These are phyloP conservation scores for Bryoglossum gracile DNA, from an alignment of 495 filamentous ascomycete genomes.

Conservation along the genomic window DNA sequence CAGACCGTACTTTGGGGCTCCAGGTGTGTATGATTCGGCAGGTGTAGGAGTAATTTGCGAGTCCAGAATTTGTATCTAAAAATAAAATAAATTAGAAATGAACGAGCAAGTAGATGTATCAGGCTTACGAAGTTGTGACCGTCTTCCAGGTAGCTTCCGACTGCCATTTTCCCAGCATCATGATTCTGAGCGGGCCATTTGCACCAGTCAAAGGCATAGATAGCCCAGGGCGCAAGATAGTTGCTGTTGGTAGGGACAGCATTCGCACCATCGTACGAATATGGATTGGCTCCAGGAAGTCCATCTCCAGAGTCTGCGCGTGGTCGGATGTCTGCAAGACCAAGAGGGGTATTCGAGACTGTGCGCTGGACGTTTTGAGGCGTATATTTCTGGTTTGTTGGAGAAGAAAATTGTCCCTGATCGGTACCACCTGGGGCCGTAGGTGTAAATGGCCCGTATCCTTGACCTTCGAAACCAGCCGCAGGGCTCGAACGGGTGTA, in stretches of 20 bases:
- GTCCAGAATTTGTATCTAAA: slow-evolving; percentile 95
- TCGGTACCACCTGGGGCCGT: slow-evolving; percentile 53
- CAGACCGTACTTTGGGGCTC: slow-evolving; percentile 62
- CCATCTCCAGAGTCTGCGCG: slow-evolving; percentile 69
- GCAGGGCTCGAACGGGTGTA: slow-evolving; percentile 85
- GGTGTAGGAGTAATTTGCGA: slow-evolving; percentile 67
- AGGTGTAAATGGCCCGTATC: slow-evolving; percentile 63
- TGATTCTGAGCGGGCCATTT: slow-evolving; percentile 85
- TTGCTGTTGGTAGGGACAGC: slow-evolving; percentile 56
- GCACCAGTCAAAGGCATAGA: slow-evolving; percentile 98
- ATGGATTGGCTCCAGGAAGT: slow-evolving; percentile 38
- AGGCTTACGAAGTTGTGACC: slow-evolving; percentile 86
- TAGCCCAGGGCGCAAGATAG: slow-evolving; percentile 89
- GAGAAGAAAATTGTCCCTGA: slow-evolving; percentile 57
- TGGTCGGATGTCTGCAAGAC: slow-evolving; percentile 82
- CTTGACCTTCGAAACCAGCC: slow-evolving; percentile 58
- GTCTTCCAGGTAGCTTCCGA: slow-evolving; percentile 96
- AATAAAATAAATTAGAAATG: background rate
- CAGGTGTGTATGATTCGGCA: slow-evolving; percentile 61
- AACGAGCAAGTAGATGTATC: background rate
- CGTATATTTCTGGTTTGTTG: slow-evolving; percentile 58
- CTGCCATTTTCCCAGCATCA: slow-evolving; percentile 81
- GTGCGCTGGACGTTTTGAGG: slow-evolving; percentile 62
- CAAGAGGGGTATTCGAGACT: slow-evolving; percentile 76
- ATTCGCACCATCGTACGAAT: slow-evolving; percentile 46